Evolutionary conservation across 2,329 filamentous ascomycete genomes (phyloP), one percentile per base, ranked within the genome.

Genomic region (Onygenales sp.): DNA sequence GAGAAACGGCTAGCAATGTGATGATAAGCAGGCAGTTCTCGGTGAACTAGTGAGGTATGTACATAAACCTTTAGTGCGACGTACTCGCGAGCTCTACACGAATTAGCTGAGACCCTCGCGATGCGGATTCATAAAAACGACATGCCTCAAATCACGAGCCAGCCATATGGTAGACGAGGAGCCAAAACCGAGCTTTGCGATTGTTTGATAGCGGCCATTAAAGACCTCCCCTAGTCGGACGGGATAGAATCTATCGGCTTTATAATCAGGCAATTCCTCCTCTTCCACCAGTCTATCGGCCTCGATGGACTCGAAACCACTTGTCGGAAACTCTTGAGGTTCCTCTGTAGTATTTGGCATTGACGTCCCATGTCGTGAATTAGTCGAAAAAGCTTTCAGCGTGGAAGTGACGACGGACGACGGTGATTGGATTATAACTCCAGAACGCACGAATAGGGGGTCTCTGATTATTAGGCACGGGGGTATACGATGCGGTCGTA

Each of bases 151-250:
- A 44, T 66, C 63, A 34, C 60, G 53, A 21, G 60, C 59, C 2
- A 66, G 57, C 65, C 64, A 67, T 45, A 52, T 61, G 1, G 64
- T 67, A 3, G 64, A 66, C 11, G 57, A 63, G 11, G 59, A 53
- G 31, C 64, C 62, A 57, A 60, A 67, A 1, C 65, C 63, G 9
- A 68, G 60, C 53, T 68, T 68, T 39, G 58, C 61, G 27, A 64
- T 32, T 42, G 59, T 33, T 57, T 64, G 58, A 49, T 65, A 66
- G 50, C 62, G 58, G 32, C 57, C 45, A 36, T 62, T 48, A 36
- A 65, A 62, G 37, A 62, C 8, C 39, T 65, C 57, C 3, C 62
- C 62, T 21, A 64, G 58, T 46, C 49, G 49, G 52, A 61, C 61
- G 21, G 62, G 62, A 49, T 64, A 65, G 52, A 61, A 65, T 54